Conservation (phyloP, 176 grass and related monocot species). For the Musa acuminata region DNA sequence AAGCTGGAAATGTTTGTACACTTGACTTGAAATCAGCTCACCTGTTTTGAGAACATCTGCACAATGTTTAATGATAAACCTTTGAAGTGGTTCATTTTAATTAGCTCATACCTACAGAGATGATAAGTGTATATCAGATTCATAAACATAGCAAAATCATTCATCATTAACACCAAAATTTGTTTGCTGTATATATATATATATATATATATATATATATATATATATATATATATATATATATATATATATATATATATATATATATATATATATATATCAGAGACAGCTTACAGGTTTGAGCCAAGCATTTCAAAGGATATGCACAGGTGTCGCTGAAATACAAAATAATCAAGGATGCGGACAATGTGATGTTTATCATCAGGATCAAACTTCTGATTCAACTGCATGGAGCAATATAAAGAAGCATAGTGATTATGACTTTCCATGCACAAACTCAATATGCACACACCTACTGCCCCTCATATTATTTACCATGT, state of each 20-base stretch:
- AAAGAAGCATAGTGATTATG: not conserved
- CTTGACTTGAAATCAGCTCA: constrained; percentile 26
- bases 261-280: constrained; percentile 5
- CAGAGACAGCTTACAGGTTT: constrained; percentile 63
- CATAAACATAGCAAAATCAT: constrained; percentile 7
- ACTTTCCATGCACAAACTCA: not conserved
- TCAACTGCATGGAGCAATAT: constrained; percentile 48
- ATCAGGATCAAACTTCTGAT: constrained; percentile 87
- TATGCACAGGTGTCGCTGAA: constrained; percentile 87
- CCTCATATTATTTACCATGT: constrained; percentile 47
- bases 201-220: too few relatives aligned
- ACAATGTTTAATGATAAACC: constrained; percentile 77
- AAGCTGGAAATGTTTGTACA: not conserved
- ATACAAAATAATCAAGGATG: constrained; percentile 91
- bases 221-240: too few relatives aligned
- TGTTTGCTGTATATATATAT: constrained; percentile 11
- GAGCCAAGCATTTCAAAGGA: constrained; percentile 95
- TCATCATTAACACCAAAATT: constrained; percentile 1
- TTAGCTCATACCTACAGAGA: constrained; percentile 65
- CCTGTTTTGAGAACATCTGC: constrained; percentile 94
- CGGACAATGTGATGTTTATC: constrained; percentile 93
- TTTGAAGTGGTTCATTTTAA: constrained; percentile 83
- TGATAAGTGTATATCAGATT: constrained; percentile 16
- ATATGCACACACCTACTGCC: not conserved
- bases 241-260: not conserved